phyloP scores from a whole-genome alignment of 495 filamentous ascomycete species.

The Beverwykella pulmonaria region DNA sequence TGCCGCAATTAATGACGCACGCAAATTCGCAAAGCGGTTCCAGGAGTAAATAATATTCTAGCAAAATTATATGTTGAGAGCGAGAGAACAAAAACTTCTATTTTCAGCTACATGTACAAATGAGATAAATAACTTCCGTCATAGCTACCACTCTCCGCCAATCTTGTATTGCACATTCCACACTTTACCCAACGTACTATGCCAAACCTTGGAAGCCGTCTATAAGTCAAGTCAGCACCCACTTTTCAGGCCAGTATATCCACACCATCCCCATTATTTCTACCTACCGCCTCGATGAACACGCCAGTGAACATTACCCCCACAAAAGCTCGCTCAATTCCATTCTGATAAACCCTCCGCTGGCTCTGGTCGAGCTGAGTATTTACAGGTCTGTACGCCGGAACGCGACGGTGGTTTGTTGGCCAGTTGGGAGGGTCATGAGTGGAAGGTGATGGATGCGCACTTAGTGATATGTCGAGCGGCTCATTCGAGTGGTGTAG shows the following conservation, averaged over 20 bases:
- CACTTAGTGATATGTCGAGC: slow-evolving; percentile 34
- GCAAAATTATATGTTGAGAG: too few relatives aligned
- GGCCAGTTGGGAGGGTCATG: slow-evolving; percentile 47
- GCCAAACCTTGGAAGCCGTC: slow-evolving; percentile 49
- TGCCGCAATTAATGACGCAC: too few relatives aligned
- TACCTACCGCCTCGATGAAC: slow-evolving; percentile 56
- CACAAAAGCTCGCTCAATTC: slow-evolving; percentile 52
- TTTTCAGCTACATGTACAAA: too few relatives aligned
- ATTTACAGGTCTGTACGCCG: slow-evolving; percentile 55
- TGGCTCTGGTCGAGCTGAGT: slow-evolving; percentile 48
- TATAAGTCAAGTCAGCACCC: too few relatives aligned
- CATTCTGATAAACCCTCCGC: slow-evolving; percentile 51
- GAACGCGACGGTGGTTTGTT: slow-evolving; percentile 53
- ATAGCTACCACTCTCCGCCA: slow-evolving; percentile 53
- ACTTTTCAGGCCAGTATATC: too few relatives aligned
- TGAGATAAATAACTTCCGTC: neutral
- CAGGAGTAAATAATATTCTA: too few relatives aligned
- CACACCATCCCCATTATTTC: neutral
- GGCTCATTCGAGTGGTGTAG: slow-evolving; percentile 47
- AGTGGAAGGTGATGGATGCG: slow-evolving; percentile 25
- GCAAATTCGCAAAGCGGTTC: too few relatives aligned
- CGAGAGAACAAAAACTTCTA: too few relatives aligned
- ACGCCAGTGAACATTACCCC: slow-evolving; percentile 58
- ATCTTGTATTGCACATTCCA: slow-evolving; percentile 53
- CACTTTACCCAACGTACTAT: slow-evolving; percentile 51